Evolutionary conservation across 2,329 filamentous ascomycete genomes (phyloP).

Genomic region (Claviceps citrina): DNA sequence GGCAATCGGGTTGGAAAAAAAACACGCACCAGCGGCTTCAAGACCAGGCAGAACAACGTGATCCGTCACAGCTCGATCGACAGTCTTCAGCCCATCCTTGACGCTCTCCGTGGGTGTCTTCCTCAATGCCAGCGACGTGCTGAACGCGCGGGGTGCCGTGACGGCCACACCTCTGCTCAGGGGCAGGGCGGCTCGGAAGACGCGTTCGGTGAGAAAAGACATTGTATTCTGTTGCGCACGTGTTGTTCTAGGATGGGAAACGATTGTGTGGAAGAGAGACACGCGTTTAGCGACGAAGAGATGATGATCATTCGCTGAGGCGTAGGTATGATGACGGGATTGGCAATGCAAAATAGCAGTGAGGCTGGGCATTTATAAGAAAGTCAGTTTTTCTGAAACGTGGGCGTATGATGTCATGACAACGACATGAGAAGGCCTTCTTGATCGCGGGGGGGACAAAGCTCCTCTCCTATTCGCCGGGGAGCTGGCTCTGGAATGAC

Average conservation of each 20-base stretch:
- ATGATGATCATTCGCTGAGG: too few relatives aligned
- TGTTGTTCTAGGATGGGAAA: too few relatives aligned
- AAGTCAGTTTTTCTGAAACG: too few relatives aligned
- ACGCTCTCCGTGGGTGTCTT: conserved; percentile 38
- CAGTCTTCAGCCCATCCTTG: conserved; percentile 44
- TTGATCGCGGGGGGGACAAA: conserved; percentile 1
- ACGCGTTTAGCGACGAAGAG: too few relatives aligned
- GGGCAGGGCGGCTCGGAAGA: conserved; percentile 27
- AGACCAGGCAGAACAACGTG: conserved; percentile 49
- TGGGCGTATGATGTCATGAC: conserved; percentile 7
- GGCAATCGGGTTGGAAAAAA: background rate
- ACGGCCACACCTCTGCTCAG: conserved; percentile 23
- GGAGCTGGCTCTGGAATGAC: background rate
- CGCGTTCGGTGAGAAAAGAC: conserved; percentile 37
- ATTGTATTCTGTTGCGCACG: conserved; percentile 21
- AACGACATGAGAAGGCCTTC: background rate
- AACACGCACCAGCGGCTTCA: conserved; percentile 36
- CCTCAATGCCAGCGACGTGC: conserved; percentile 26
- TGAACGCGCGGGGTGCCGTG: conserved; percentile 34
- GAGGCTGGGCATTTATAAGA: background rate
- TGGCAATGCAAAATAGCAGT: background rate
- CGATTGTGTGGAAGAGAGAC: too few relatives aligned
- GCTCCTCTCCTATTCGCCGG: conserved; percentile 3
- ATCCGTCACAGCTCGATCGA: conserved; percentile 44
- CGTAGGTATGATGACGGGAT: too few relatives aligned